Percentiles rank a stretch among this genome's conserved stretches.
Evolutionary conservation across 1,284 basidiomycete species (phyloP).

Genomic region (Papiliotrema terrestris): DNA sequence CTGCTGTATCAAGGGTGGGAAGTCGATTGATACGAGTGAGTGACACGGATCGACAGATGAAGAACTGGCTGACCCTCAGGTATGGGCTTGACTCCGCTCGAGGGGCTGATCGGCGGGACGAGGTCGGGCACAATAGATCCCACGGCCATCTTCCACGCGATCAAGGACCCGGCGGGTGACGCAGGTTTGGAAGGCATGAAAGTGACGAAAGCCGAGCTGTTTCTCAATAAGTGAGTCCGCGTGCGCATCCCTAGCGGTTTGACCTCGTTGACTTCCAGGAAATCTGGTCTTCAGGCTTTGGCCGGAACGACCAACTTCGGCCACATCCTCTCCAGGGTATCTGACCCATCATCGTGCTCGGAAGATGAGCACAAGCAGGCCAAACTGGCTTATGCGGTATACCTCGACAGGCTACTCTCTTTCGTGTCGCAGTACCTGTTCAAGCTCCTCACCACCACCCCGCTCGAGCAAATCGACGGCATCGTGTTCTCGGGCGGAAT

Average conservation of each 20-base stretch:
- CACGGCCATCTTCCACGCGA: slow-evolving; percentile 80
- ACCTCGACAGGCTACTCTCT: slow-evolving; percentile 68
- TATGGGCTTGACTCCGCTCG: slow-evolving; percentile 47
- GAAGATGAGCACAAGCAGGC: slow-evolving; percentile 39
- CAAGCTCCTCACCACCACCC: slow-evolving; percentile 56
- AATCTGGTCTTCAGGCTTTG: slow-evolving; percentile 64
- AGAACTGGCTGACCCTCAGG: slow-evolving; percentile 12
- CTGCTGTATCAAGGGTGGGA: slow-evolving; percentile 60
- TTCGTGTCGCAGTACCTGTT: slow-evolving; percentile 71
- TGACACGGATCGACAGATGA: not conserved
- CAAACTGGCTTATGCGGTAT: slow-evolving; percentile 65
- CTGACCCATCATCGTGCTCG: slow-evolving; percentile 43
- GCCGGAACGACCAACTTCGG: slow-evolving; percentile 74
- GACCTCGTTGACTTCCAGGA: slow-evolving; percentile 26
- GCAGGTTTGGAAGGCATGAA: slow-evolving; percentile 56
- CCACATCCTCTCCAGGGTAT: slow-evolving; percentile 53
- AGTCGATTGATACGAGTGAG: slow-evolving; percentile 65
- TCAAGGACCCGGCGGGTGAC: slow-evolving; percentile 57
- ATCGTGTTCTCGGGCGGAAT: slow-evolving; percentile 83
- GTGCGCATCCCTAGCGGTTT: too few relatives aligned
- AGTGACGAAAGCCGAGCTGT: slow-evolving; percentile 69
- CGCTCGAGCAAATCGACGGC: slow-evolving; percentile 58
- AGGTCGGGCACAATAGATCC: slow-evolving; percentile 77
- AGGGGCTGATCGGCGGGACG: slow-evolving; percentile 77
- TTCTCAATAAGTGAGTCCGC: slow-evolving; percentile 64